Base-by-base conservation (phyloP, 352 stramenopile species). In the Phytopythium litorale region DNA sequence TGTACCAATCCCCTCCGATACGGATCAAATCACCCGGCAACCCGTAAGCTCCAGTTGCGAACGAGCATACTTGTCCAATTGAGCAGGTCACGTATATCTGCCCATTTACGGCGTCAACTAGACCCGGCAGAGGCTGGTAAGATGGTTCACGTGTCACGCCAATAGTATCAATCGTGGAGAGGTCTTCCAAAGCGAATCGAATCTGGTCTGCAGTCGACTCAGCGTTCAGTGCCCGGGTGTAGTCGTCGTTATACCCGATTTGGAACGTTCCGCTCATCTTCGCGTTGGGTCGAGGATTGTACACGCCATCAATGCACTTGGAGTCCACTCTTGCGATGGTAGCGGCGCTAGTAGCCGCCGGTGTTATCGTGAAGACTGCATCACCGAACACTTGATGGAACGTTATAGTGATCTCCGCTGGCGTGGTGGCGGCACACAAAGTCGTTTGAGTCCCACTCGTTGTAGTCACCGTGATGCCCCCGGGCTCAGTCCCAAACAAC, bases 191-290 rank as follows among this genome's bases (percentile, higher is more conserved):
- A 1, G 82, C 82, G 56, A 84, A 89, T 6, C 81, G 78, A 11
- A 94, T 58, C 30, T 92, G 82, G 21, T 78, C 58, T 1, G 67
- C 79, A n/a, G 68, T 85, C 2, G 83, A 91, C 56, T 90, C 79
- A 1, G 81, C 73, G 33, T 94, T 92, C 21, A 94, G 53, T 0
- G 80, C 70, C 0, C 75, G 76, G 0, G 83, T 94, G 50, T 78
- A 91, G 37, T 69, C 66, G 30, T 68, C 77, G 16, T 75, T 71
- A 63, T 91, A 92, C 0, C 82, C 81, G 9, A 94, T 65, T 61
- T 91, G 82, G 64, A 92, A 92, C 19, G 83, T 94, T 1, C 85
- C 83, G 33, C 84, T 94, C 81, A 94, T 92, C 48, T 67, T 77
- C 8, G 79, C 70, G 0, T 62, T 62, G 7, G 64, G 58, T 0